Conservation (phyloP, 31 red algal genomes). For the Endocladia muricata region DNA sequence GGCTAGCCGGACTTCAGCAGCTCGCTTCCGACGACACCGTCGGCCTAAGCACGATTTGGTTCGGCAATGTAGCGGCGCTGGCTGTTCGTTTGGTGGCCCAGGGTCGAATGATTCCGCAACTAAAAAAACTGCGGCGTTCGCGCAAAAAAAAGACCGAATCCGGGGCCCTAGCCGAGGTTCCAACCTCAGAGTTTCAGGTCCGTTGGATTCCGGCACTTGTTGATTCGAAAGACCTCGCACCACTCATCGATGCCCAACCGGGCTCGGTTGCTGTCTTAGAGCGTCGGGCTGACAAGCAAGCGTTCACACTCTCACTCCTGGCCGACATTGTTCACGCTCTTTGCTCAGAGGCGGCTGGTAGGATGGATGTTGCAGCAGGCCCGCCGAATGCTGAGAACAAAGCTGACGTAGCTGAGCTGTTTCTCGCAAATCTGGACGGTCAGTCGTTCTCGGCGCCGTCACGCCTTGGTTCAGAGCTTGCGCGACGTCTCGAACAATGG, state of each 20-base stretch:
- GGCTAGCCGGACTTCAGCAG: too few relatives aligned
- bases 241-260: too few relatives aligned
- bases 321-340: background rate
- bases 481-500: background rate
- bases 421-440: background rate
- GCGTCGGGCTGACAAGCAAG: background rate
- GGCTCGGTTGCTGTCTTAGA: too few relatives aligned
- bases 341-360: background rate
- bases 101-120: background rate
- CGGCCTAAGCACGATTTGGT: too few relatives aligned
- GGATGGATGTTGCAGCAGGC: background rate
- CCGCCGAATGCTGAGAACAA: background rate
- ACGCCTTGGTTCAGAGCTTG: background rate
- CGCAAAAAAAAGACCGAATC: background rate
- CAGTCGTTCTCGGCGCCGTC: background rate
- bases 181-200: too few relatives aligned
- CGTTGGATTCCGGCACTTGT: too few relatives aligned
- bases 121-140: background rate
- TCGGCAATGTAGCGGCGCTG: too few relatives aligned
- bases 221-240: too few relatives aligned
- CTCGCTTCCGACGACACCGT: too few relatives aligned
- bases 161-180: too few relatives aligned
- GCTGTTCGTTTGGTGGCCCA: too few relatives aligned
- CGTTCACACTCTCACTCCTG: background rate
- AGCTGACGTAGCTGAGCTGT: background rate